A percentile compares a stretch with the other conserved stretches of the same genome.
These are phyloP conservation scores for Neonectria hederae DNA, from an alignment of 2,329 filamentous ascomycete species.

Conservation along the genomic window DNA sequence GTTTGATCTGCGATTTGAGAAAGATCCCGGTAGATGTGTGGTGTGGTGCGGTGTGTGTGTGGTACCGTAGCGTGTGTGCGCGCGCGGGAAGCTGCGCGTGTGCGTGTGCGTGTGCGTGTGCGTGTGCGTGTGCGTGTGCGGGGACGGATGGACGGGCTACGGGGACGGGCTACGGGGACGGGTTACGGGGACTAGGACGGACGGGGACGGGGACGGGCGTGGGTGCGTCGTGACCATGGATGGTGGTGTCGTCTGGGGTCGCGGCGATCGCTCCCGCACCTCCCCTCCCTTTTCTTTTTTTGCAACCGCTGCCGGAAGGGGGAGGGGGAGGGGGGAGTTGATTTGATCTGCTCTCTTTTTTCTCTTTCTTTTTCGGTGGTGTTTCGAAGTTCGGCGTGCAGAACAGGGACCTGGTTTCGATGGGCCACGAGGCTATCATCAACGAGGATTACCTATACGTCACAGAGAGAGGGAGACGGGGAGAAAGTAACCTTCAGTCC, in stretches of 20 bases:
- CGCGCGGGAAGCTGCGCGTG: constrained; percentile 36
- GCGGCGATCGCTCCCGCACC: constrained; percentile 49
- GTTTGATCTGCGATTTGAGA: background rate
- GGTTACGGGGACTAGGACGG: constrained; percentile 10
- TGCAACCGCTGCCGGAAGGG: constrained; percentile 3
- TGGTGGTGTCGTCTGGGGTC: constrained; percentile 43
- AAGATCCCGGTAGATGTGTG: background rate
- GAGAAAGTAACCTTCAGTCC: no score
- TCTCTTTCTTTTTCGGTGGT: constrained; percentile 2
- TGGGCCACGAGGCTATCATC: background rate
- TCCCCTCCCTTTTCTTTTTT: constrained; percentile 32
- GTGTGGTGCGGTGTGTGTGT: background rate
- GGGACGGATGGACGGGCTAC: constrained; percentile 15
- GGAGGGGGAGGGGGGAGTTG: no score
- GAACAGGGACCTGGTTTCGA: constrained; percentile 23
- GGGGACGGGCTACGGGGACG: constrained; percentile 4
- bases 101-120: constrained; percentile 24
- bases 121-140: constrained; percentile 23
- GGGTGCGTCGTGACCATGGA: constrained; percentile 8
- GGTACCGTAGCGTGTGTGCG: constrained; percentile 14
- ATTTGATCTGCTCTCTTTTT: constrained; percentile 6
- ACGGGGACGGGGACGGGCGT: constrained; percentile 15
- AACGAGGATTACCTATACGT: background rate
- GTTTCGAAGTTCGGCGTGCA: background rate
- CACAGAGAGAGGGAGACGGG: background rate